Percentiles rank a stretch among this genome's conserved stretches.
Conservation (phyloP, 1,284 basidiomycete species). For the Tremellales sp. region DNA sequence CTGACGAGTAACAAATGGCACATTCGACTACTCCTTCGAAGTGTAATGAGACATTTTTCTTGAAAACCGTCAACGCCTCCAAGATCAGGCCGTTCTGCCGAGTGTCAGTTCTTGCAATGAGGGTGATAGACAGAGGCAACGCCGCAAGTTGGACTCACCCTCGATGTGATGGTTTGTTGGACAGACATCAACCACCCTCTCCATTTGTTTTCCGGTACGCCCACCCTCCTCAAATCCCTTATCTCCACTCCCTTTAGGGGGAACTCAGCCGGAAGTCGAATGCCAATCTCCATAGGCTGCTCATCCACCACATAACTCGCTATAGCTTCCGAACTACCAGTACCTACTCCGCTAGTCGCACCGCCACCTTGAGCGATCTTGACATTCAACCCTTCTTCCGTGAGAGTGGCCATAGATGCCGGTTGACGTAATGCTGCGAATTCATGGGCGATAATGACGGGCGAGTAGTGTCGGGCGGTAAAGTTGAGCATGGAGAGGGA, state of each 20-base stretch:
- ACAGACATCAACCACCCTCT: constrained; percentile 89
- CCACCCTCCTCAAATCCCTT: constrained; percentile 75
- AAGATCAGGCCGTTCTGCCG: constrained; percentile 80
- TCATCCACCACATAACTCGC: constrained; percentile 82
- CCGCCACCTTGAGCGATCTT: constrained; percentile 65
- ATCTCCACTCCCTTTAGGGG: constrained; percentile 87
- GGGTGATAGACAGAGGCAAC: too few relatives aligned
- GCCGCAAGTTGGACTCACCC: constrained; percentile 55
- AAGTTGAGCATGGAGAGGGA: constrained; percentile 69
- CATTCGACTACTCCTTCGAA: constrained; percentile 93
- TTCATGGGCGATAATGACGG: constrained; percentile 79
- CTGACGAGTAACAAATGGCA: constrained; percentile 88
- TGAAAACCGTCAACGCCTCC: constrained; percentile 89
- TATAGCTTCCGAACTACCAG: constrained; percentile 44
- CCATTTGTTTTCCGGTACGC: constrained; percentile 88
- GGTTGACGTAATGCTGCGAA: constrained; percentile 70
- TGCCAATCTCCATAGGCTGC: constrained; percentile 83
- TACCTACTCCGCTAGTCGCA: constrained; percentile 64
- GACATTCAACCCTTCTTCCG: constrained; percentile 75
- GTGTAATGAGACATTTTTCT: constrained; percentile 85
- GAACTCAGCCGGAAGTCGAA: constrained; percentile 85
- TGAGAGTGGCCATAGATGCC: constrained; percentile 60
- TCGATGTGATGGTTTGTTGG: constrained; percentile 83
- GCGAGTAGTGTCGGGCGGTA: constrained; percentile 84
- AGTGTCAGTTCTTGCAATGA: too few relatives aligned